These are phyloP conservation scores for Colletotrichum musicola DNA, from an alignment of 2,329 filamentous ascomycete species.

Conservation along the genomic window DNA sequence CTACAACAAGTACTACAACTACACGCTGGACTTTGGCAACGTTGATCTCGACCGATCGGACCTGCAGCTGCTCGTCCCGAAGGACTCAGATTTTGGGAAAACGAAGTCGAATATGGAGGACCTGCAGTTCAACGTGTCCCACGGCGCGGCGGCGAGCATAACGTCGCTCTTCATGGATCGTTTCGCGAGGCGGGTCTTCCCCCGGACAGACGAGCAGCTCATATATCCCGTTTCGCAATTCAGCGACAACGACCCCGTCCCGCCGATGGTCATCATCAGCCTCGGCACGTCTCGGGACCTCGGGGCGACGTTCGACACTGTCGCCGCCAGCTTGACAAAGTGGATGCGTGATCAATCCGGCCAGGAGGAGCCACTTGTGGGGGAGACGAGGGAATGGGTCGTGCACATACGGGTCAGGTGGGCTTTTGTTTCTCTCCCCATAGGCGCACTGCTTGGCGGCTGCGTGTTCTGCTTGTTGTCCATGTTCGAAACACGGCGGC, in stretches of 20 bases:
- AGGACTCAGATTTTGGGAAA: not conserved
- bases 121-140: not conserved
- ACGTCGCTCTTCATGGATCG: not conserved
- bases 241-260: not conserved
- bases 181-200: not conserved
- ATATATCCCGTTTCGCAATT: not conserved
- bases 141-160: not conserved
- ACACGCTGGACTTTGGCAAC: not conserved
- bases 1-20: not conserved
- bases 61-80: conserved; percentile 7
- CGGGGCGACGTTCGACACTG: not conserved
- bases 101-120: not conserved
- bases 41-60: not conserved
- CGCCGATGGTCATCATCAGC: not conserved
- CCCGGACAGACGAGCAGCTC: not conserved
- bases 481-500: not conserved
- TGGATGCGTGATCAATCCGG: conserved; percentile 5
- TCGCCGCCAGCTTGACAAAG: not conserved
- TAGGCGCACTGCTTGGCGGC: not conserved
- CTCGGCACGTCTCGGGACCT: not conserved
- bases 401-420: not conserved
- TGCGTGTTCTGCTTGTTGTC: not conserved
- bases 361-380: not conserved
- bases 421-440: not conserved
- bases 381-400: not conserved